Evolutionary conservation across 371 early-diverging fungal species (phyloP).

Genomic region (Homolaphlyctis polyrhiza): DNA sequence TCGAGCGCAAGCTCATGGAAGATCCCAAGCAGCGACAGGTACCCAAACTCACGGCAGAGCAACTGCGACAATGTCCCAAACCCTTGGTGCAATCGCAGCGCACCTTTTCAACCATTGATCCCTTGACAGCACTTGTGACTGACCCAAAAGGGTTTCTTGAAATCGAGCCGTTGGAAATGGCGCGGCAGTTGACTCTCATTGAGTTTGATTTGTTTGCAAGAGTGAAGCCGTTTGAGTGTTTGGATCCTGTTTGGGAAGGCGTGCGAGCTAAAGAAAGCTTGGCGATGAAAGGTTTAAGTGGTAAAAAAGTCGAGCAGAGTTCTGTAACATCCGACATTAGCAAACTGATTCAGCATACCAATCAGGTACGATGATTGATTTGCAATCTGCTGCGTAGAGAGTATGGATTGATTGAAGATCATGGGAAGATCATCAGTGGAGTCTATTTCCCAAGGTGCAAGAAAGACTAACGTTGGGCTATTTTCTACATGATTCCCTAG

Average conservation of each 20-base stretch:
- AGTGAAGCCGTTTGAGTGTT: slow-evolving; percentile 40
- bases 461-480: not conserved
- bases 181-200: slow-evolving; percentile 44
- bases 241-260: slow-evolving; percentile 49
- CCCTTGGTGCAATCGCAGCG: not conserved
- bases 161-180: slow-evolving; percentile 47
- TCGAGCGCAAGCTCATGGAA: slow-evolving; percentile 19
- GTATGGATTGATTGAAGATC: not conserved
- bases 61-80: not conserved
- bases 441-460: not conserved
- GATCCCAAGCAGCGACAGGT: not conserved
- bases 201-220: slow-evolving; percentile 31
- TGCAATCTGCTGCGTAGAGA: no score
- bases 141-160: slow-evolving; percentile 28
- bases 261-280: slow-evolving; percentile 34
- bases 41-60: not conserved
- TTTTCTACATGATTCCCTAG: no score
- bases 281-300: slow-evolving; percentile 5
- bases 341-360: slow-evolving; percentile 47
- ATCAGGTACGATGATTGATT: slow-evolving; percentile 27
- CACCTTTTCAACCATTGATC: not conserved
- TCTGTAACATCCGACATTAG: slow-evolving; percentile 20
- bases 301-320: not conserved
- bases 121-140: not conserved
- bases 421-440: not conserved